phyloP scores from a whole-genome alignment of 2,329 filamentous ascomycete species.

The Teratosphaeria viscida region DNA sequence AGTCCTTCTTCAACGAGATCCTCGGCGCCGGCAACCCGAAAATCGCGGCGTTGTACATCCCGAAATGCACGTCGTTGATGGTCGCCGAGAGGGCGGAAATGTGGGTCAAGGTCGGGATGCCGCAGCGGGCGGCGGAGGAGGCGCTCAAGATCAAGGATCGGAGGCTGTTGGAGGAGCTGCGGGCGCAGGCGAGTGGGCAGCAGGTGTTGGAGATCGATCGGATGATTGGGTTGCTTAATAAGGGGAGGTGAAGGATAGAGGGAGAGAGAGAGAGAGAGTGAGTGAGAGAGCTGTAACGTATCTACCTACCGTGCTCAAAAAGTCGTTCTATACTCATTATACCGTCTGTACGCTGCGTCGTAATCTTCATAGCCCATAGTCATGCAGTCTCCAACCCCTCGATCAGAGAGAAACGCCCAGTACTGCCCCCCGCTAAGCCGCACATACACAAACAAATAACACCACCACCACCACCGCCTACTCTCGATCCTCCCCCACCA shows the following conservation, averaged over 20 bases:
- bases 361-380: neutral
- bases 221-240: constrained; percentile 46
- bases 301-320: neutral
- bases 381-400: neutral
- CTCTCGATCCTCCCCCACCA: neutral
- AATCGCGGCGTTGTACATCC: constrained; percentile 71
- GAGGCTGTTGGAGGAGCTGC: constrained; percentile 61
- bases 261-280: neutral
- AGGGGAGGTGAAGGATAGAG: constrained; percentile 7
- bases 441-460: neutral
- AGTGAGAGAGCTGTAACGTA: neutral
- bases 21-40: constrained; percentile 83
- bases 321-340: neutral
- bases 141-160: constrained; percentile 72
- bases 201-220: constrained; percentile 71
- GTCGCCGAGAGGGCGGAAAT: constrained; percentile 67
- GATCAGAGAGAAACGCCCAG: neutral
- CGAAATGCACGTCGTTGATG: constrained; percentile 69
- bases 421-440: neutral
- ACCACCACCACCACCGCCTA: neutral
- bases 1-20: constrained; percentile 87
- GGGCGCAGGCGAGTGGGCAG: constrained; percentile 57
- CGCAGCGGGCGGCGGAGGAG: constrained; percentile 82
- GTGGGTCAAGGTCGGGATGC: constrained; percentile 87
- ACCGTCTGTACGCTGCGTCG: neutral